phyloP scores from a whole-genome alignment of 208 protist species.

The Acanthamoeba lenticulata region DNA sequence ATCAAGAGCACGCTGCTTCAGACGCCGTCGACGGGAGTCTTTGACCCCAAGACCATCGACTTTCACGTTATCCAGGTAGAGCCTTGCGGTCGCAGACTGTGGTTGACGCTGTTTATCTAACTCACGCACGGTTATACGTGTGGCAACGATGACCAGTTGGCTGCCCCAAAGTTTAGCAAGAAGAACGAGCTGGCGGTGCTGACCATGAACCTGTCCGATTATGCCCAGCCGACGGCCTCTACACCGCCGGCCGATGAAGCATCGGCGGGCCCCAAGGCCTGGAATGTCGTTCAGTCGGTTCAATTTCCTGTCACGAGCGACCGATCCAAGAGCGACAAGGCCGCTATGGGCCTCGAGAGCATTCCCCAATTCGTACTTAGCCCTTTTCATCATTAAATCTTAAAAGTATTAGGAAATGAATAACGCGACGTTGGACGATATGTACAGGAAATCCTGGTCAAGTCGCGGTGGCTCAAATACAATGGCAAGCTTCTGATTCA shows the following conservation, averaged over 20 bases:
- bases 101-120: too few species aligned
- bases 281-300: background rate
- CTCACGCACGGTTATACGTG: too few species aligned
- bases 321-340: background rate
- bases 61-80: conserved; percentile 7
- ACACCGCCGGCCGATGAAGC: background rate
- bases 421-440: background rate
- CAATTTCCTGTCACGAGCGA: background rate
- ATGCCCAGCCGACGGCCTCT: conserved; percentile 7
- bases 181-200: background rate
- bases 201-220: conserved; percentile 7
- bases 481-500: conserved; percentile 20
- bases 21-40: background rate
- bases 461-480: conserved; percentile 45
- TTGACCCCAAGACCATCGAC: conserved; percentile 45
- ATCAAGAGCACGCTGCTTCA: conserved; percentile 42
- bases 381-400: background rate
- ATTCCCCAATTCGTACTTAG: background rate
- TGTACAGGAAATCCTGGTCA: background rate
- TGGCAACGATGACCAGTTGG: too few species aligned
- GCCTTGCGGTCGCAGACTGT: too few species aligned
- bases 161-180: background rate
- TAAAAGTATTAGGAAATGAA: background rate
- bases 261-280: background rate
- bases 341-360: background rate